A percentile compares a stretch with the other conserved stretches of the same genome.
Evolutionary conservation across 768 basidiomycete species (phyloP).

Genomic region (Fomitopsis serialis): DNA sequence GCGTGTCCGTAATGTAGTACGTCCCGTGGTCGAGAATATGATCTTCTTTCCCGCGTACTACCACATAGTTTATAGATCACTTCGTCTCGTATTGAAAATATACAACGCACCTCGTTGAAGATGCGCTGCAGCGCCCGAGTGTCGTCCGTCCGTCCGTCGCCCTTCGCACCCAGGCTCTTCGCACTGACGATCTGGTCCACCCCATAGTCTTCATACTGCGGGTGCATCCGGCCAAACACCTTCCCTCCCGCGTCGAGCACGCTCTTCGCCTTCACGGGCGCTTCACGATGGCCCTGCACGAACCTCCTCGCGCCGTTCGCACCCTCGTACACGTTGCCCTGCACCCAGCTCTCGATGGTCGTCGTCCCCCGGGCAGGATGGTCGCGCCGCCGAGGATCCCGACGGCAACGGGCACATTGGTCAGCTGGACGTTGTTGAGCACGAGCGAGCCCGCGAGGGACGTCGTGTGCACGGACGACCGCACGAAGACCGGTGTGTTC

Average conservation of each 20-base stretch:
- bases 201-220: constrained; percentile 61
- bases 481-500: constrained; percentile 60
- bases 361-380: constrained; percentile 57
- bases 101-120: constrained; percentile 50
- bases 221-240: constrained; percentile 59
- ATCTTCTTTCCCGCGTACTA: constrained; percentile 73
- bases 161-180: constrained; percentile 61
- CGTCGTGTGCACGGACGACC: constrained; percentile 41
- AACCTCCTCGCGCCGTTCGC: constrained; percentile 37
- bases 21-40: constrained; percentile 73
- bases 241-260: constrained; percentile 55
- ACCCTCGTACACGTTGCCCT: constrained; percentile 69
- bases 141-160: constrained; percentile 75
- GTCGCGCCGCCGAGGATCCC: constrained; percentile 45
- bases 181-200: constrained; percentile 68
- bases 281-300: constrained; percentile 43
- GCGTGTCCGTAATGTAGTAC: constrained; percentile 42
- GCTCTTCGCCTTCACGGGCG: constrained; percentile 48
- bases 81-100: no score
- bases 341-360: constrained; percentile 65
- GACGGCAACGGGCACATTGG: constrained; percentile 57
- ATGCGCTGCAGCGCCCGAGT: constrained; percentile 60
- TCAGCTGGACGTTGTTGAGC: constrained; percentile 58
- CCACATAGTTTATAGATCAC: no score
- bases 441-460: constrained; percentile 54